Percentiles rank a stretch among this genome's conserved stretches.
Conservation (phyloP, 441 rosid genomes). For the Erodium trifolium region DNA sequence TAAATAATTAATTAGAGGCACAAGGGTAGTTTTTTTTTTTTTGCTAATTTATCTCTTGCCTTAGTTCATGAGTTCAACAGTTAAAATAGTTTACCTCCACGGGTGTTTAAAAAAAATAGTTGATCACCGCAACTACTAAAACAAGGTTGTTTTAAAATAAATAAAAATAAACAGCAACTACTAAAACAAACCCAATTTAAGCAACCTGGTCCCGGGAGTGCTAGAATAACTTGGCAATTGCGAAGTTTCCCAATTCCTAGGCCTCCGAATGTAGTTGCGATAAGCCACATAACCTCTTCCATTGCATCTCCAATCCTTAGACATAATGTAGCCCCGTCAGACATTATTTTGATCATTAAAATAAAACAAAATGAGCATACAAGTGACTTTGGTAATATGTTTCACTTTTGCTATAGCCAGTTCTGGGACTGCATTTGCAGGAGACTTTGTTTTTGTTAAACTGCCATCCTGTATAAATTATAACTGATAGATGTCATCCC, state of each 20-base stretch:
- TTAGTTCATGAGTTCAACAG: neutral
- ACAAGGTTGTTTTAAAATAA: too few relatives aligned
- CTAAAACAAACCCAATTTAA: conserved; percentile 3
- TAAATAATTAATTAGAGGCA: neutral
- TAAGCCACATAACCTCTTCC: conserved; percentile 79
- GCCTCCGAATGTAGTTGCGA: conserved; percentile 77
- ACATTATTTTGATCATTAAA: conserved; percentile 1
- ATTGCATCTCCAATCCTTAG: conserved; percentile 93
- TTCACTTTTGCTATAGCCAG: neutral
- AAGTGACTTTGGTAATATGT: neutral
- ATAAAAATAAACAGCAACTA: neutral
- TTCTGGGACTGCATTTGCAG: neutral
- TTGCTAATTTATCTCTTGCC: neutral
- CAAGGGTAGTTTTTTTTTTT: neutral
- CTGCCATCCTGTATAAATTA: neutral
- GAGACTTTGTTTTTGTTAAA: neutral
- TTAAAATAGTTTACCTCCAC: neutral
- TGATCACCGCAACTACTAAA: too few relatives aligned
- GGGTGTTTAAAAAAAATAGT: neutral
- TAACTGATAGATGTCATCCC: neutral
- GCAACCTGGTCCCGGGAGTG: conserved; percentile 85
- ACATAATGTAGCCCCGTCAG: conserved; percentile 17
- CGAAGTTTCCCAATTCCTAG: conserved; percentile 65
- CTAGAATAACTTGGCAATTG: conserved; percentile 51
- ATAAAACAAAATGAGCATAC: neutral